phyloP scores from a whole-genome alignment of 257 asterid genomes.

The Verbena officinalis region DNA sequence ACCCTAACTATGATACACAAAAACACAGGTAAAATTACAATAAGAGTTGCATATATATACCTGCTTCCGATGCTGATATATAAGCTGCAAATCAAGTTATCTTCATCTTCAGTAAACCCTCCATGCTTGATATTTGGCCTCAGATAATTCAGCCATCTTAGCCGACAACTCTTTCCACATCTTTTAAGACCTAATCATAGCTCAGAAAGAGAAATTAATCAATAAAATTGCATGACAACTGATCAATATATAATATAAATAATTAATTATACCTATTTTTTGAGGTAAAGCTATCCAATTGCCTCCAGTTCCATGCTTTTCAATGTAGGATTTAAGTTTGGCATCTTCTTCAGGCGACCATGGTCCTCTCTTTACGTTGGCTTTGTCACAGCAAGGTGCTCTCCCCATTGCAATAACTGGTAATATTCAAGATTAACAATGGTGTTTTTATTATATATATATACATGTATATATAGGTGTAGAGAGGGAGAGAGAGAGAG shows the following conservation, averaged over 20 bases:
- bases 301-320: constrained; percentile 43
- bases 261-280: constrained; percentile 34
- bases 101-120: constrained; percentile 49
- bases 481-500: constrained; percentile 5
- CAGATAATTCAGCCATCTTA: constrained; percentile 48
- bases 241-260: neutral
- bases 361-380: constrained; percentile 42
- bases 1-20: neutral
- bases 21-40: neutral
- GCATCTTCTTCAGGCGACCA: constrained; percentile 50
- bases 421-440: neutral
- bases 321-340: constrained; percentile 38
- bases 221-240: neutral
- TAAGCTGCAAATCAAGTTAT: constrained; percentile 41
- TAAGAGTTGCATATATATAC: constrained; percentile 12
- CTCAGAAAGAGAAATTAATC: neutral
- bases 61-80: constrained; percentile 45
- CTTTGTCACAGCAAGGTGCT: constrained; percentile 54
- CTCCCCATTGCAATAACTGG: constrained; percentile 37
- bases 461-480: neutral
- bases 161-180: constrained; percentile 49
- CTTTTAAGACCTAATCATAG: constrained; percentile 38
- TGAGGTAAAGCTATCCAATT: constrained; percentile 47
- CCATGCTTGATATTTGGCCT: constrained; percentile 50
- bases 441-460: neutral